Evolutionary conservation across 139 green algal species (phyloP).

Genomic region (Tetraselmis chui): DNA sequence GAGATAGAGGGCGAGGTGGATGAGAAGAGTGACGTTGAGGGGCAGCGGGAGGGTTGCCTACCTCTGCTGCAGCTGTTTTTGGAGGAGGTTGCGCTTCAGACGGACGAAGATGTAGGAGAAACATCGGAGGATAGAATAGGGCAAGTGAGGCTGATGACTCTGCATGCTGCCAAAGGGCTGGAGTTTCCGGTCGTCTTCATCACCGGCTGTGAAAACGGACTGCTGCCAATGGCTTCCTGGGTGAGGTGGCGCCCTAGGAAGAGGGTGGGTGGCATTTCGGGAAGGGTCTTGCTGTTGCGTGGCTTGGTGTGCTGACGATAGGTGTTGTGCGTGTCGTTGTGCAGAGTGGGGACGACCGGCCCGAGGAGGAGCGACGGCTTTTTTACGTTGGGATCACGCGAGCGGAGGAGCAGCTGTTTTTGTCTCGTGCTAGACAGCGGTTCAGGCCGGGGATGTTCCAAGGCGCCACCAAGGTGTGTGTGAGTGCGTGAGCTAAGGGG

Average conservation of each 20-base stretch:
- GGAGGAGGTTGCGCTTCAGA: constrained; percentile 35
- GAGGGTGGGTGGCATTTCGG: too few species aligned
- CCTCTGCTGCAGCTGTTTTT: constrained; percentile 33
- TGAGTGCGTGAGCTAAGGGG: too few species aligned
- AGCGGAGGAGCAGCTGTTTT: constrained; percentile 4
- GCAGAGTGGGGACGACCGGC: too few species aligned
- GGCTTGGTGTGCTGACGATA: too few species aligned
- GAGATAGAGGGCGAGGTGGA: too few species aligned
- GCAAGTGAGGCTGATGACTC: constrained; percentile 43
- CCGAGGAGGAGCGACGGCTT: constrained; percentile 31
- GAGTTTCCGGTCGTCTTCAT: constrained; percentile 48
- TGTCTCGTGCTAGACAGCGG: neutral
- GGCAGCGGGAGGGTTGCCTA: too few species aligned
- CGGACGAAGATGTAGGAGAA: constrained; percentile 11
- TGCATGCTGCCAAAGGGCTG: constrained; percentile 57
- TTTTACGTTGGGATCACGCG: constrained; percentile 41
- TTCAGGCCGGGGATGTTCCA: neutral
- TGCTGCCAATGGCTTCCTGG: neutral
- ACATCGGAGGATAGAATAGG: constrained; percentile 2
- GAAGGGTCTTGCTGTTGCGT: too few species aligned
- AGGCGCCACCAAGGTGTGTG: neutral
- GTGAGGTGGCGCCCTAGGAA: too few species aligned
- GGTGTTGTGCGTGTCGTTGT: too few species aligned
- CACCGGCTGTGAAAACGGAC: neutral
- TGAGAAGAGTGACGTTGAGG: too few species aligned